Base-by-base conservation (phyloP, 306 rosid species). In the Sindora glabra region DNA sequence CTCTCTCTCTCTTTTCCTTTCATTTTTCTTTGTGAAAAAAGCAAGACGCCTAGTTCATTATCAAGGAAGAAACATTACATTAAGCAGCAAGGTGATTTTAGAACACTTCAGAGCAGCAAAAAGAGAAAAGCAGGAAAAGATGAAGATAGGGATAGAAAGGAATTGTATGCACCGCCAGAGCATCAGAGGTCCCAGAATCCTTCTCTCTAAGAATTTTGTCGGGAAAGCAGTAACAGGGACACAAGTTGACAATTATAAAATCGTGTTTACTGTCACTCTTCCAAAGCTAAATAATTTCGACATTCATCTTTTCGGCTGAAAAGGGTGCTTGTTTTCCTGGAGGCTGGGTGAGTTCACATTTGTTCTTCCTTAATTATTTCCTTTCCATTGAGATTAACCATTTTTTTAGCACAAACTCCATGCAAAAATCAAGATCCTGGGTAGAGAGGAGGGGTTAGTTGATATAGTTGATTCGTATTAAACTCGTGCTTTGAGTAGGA, bases 151-250 rank as follows among this genome's bases (percentile, higher is more conserved):
- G 17, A 33, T 10, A 38, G 14, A 32, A 34, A 62, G 36, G 3
- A 2, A 6, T 27, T 18, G 25, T 8, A 22, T 18, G 70, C 70
- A 71, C 70, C 59, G 46, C 46, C 54, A 14, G 13, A 6, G 49
- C 42, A 37, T 14, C 44, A 32, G 9, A 24, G 57, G 41, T 32
- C 27, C 1, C 13, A 30, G 26, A 52, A 61, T 4, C 30, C 56
- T 48, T 30, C 24, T 19, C 17, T 21, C 24, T 33, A 32, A 36
- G 50, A 68, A 32, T 14, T 56, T 0, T 68, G 79, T 74, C 72
- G 40, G 49, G 48, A 74, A 74, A 74, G 75, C 75, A 64, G 53
- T 10, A 41, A 68, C 79, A 74, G 22, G 30, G 36, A 51, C 55
- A 56, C 71, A 56, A 55, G 45, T 38, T 47, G 61, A 27, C 71